Conservation (phyloP, 305 asterid genomes). For the Fraxinus sp. region DNA sequence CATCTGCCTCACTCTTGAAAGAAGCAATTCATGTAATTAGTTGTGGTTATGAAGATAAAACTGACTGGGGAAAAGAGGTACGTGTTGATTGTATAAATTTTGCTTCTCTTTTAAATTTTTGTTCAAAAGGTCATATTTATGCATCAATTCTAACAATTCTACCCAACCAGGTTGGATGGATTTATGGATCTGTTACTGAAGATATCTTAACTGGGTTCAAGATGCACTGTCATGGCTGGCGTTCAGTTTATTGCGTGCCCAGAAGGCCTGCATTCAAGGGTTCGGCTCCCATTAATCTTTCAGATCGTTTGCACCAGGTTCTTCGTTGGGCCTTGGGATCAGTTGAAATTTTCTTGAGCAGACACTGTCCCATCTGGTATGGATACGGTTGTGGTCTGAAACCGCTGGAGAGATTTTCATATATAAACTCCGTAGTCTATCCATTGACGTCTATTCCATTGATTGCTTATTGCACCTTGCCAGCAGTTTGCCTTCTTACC, state of each 20-base stretch:
- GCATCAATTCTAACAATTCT: conserved; percentile 11
- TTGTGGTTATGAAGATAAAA: conserved; percentile 93
- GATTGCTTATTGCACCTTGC: conserved; percentile 79
- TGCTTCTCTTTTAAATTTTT: neutral
- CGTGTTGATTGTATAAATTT: neutral
- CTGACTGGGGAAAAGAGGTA: conserved; percentile 99
- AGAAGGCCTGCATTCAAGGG: conserved; percentile 85
- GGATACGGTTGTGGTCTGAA: conserved; percentile 92
- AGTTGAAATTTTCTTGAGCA: conserved; percentile 82
- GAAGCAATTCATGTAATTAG: conserved; percentile 97
- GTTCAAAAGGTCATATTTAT: neutral
- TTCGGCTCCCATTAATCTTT: conserved; percentile 91
- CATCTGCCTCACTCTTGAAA: conserved; percentile 84
- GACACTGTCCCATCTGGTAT: conserved; percentile 96
- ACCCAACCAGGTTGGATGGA: conserved; percentile 82
- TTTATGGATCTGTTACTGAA: conserved; percentile 92
- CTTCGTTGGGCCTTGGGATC: conserved; percentile 99
- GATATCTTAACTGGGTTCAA: conserved; percentile 95
- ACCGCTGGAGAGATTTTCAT: conserved; percentile 87
- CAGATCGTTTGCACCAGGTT: conserved; percentile 94
- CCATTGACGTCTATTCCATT: conserved; percentile 87
- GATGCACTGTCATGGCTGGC: conserved; percentile 98
- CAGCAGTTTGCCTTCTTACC: conserved; percentile 90
- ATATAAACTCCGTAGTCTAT: conserved; percentile 81
- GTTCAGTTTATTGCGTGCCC: conserved; percentile 92